These are phyloP conservation scores for Parafenestella ontariensis DNA, from an alignment of 2,329 filamentous ascomycete species.

Conservation along the genomic window DNA sequence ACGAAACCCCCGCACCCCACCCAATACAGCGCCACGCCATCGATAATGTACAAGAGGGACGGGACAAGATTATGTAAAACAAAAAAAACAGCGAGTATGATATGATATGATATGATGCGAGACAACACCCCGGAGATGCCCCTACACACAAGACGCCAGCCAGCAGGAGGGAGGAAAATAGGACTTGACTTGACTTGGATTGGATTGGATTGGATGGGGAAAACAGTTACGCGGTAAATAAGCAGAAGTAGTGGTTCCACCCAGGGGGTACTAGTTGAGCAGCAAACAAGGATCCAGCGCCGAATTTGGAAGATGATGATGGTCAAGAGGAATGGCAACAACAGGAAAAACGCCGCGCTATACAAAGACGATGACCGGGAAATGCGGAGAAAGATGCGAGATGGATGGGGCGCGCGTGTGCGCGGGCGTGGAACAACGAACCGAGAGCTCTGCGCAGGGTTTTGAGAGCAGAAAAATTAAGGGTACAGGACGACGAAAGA, in stretches of 20 bases:
- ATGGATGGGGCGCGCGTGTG: no score
- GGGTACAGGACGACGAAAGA: no score
- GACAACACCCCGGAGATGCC: neutral
- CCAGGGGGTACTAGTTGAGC: neutral
- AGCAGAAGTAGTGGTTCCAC: neutral
- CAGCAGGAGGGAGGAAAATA: no score
- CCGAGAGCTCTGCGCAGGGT: neutral
- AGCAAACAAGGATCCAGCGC: neutral
- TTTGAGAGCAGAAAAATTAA: no score
- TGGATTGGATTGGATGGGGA: no score
- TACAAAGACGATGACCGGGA: no score
- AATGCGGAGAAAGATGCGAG: constrained; percentile 2
- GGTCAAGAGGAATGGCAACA: constrained; percentile 3
- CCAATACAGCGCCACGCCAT: neutral
- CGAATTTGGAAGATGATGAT: neutral
- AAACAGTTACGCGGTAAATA: no score
- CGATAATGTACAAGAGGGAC: constrained; percentile 44
- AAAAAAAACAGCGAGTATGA: constrained; percentile 1
- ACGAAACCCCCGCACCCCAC: neutral
- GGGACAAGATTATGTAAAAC: constrained; percentile 35
- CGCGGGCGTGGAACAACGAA: neutral
- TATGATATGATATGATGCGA: constrained; percentile 2
- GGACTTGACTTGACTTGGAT: no score
- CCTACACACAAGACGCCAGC: no score
- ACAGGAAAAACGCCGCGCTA: constrained; percentile 36